Conservation (phyloP, 2,329 filamentous ascomycete species). For the Thelonectria olida region DNA sequence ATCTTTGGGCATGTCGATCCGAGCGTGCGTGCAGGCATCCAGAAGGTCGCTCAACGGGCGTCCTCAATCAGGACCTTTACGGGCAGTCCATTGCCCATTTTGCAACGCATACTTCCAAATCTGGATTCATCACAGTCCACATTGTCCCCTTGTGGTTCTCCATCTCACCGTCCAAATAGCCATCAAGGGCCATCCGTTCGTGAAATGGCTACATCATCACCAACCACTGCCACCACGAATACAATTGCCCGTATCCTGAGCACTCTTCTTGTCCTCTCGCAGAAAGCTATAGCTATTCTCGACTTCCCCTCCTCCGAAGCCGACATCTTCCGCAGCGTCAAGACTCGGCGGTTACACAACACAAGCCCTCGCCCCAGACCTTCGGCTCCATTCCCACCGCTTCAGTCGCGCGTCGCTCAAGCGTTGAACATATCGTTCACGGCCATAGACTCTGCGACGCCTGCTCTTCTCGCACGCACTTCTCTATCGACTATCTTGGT, state of each 20-base stretch:
- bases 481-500: not conserved
- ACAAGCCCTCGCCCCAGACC: not conserved
- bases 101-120: constrained; percentile 5
- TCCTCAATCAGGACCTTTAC: not conserved
- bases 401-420: not conserved
- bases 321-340: not conserved
- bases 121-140: not conserved
- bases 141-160: not conserved
- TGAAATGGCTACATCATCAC: not conserved
- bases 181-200: not conserved
- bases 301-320: not conserved
- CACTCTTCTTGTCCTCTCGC: not conserved
- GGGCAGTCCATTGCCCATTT: constrained; percentile 10
- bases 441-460: not conserved
- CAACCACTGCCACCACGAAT: not conserved
- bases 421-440: not conserved
- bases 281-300: not conserved
- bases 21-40: not conserved
- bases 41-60: not conserved
- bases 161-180: not conserved
- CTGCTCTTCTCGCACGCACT: not conserved
- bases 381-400: not conserved
- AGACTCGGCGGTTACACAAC: not conserved
- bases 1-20: constrained; percentile 17
- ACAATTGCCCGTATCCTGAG: not conserved